phyloP scores from a whole-genome alignment of 495 filamentous ascomycete species.

The Astrocystis sublimbata region DNA sequence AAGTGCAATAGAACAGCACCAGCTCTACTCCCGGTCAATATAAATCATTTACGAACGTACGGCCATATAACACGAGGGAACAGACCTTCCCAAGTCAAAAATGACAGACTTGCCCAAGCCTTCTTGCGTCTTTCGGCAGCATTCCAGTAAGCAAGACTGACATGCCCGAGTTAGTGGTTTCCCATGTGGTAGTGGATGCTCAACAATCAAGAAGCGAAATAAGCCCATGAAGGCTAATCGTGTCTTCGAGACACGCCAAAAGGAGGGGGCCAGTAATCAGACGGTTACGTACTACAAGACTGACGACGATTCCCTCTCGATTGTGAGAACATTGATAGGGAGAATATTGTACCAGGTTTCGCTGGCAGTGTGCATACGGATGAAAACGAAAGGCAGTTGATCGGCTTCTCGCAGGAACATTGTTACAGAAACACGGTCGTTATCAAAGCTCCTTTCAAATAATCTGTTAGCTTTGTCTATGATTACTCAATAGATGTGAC shows the following conservation, averaged over 20 bases:
- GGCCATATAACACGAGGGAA: background rate
- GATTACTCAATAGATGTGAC: background rate
- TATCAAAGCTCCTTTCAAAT: constrained; percentile 48
- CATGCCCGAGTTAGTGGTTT: too few species aligned
- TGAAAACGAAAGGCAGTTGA: constrained; percentile 44
- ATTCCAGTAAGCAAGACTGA: constrained; percentile 53
- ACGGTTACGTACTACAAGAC: too few species aligned
- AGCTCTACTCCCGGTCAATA: constrained; percentile 49
- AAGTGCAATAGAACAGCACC: constrained; percentile 77
- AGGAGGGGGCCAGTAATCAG: too few species aligned
- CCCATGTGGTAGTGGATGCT: too few species aligned
- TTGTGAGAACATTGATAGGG: constrained; percentile 52
- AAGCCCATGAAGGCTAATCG: too few species aligned
- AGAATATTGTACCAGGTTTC: constrained; percentile 45
- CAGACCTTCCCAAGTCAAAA: constrained; percentile 59
- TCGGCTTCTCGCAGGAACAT: constrained; percentile 45
- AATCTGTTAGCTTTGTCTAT: background rate
- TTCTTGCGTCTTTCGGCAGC: constrained; percentile 42
- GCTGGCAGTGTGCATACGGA: constrained; percentile 18
- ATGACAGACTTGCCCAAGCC: constrained; percentile 54
- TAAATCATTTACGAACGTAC: background rate
- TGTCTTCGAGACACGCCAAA: too few species aligned
- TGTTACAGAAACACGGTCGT: constrained; percentile 51
- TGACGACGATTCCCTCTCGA: constrained; percentile 46
- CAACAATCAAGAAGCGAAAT: too few species aligned